Conservation (phyloP, 2,329 filamentous ascomycete genomes). For the Pseudocercospora musae region DNA sequence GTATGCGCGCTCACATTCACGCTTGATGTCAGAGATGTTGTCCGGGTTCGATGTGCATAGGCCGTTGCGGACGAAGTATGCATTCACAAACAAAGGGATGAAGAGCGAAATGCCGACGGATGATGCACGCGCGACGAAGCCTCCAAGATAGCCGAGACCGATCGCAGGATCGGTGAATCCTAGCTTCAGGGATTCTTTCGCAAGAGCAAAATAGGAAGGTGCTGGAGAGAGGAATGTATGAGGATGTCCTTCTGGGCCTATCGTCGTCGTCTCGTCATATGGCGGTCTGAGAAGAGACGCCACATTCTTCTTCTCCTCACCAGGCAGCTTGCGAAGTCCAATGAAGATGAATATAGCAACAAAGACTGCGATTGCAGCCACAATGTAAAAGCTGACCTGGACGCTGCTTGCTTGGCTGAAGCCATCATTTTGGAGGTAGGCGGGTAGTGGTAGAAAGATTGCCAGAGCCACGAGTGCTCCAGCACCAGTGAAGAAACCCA, state of each 20-base stretch:
- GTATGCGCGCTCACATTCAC: constrained; percentile 82
- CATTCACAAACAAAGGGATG: constrained; percentile 88
- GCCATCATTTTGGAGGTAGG: constrained; percentile 71
- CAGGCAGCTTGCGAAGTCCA: constrained; percentile 65
- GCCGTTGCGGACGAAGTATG: constrained; percentile 78
- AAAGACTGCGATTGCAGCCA: constrained; percentile 66
- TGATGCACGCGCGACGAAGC: constrained; percentile 90
- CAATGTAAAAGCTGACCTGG: constrained; percentile 81
- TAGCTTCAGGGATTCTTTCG: constrained; percentile 49
- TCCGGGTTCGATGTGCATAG: constrained; percentile 61
- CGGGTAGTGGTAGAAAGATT: constrained; percentile 82
- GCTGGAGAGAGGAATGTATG: constrained; percentile 39
- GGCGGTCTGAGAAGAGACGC: constrained; percentile 38
- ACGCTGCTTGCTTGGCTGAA: constrained; percentile 72
- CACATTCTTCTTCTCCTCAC: constrained; percentile 77
- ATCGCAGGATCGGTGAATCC: constrained; percentile 76
- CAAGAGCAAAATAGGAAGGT: constrained; percentile 53
- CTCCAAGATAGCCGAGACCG: constrained; percentile 82
- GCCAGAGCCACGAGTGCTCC: constrained; percentile 81
- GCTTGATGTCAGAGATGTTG: constrained; percentile 64
- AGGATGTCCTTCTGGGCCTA: constrained; percentile 25
- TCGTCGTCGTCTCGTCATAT: constrained; percentile 28
- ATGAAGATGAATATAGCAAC: constrained; percentile 75
- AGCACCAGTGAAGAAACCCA: constrained; percentile 88
- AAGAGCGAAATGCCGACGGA: constrained; percentile 95